phyloP scores from a whole-genome alignment of 208 protist genomes.

The Crithidia acanthocephali region DNA sequence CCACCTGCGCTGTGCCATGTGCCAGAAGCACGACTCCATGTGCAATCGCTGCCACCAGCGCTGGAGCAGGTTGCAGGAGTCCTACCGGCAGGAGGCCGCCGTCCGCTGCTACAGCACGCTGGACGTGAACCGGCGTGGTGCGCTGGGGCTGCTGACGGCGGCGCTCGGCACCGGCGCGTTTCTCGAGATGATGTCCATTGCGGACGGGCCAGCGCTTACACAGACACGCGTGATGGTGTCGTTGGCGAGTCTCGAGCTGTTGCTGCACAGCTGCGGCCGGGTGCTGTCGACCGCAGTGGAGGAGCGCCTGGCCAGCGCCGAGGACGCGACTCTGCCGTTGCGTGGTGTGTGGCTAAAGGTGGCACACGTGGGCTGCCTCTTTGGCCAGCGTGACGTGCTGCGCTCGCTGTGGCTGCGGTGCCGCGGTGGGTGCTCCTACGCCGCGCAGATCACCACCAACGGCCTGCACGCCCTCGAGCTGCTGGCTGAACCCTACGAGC shows the following conservation, averaged over 20 bases:
- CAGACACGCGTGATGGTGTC: constrained; percentile 10
- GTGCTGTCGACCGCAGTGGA: not conserved
- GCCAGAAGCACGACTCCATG: constrained; percentile 57
- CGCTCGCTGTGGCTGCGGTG: constrained; percentile 19
- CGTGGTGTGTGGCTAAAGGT: constrained; percentile 15
- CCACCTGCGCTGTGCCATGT: constrained; percentile 48
- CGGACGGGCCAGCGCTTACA: constrained; percentile 21
- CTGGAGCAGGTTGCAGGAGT: constrained; percentile 36
- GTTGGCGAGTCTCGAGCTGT: not conserved
- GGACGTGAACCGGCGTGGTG: constrained; percentile 17
- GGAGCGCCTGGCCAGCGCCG: not conserved
- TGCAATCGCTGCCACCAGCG: constrained; percentile 53
- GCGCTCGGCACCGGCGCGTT: constrained; percentile 46
- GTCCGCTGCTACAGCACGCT: constrained; percentile 36
- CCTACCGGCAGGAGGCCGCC: constrained; percentile 18
- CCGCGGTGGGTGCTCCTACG: constrained; percentile 22
- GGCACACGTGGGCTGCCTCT: constrained; percentile 25
- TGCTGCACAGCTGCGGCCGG: constrained; percentile 8
- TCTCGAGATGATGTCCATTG: constrained; percentile 42
- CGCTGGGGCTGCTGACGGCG: constrained; percentile 42
- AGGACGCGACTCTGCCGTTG: not conserved
- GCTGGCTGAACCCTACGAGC: constrained; percentile 14
- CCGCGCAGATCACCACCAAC: constrained; percentile 20
- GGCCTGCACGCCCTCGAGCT: constrained; percentile 30
- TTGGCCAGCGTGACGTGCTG: constrained; percentile 24